phyloP scores from a whole-genome alignment of 1,284 basidiomycete species.

The Cutaneotrichosporon curvatum region DNA sequence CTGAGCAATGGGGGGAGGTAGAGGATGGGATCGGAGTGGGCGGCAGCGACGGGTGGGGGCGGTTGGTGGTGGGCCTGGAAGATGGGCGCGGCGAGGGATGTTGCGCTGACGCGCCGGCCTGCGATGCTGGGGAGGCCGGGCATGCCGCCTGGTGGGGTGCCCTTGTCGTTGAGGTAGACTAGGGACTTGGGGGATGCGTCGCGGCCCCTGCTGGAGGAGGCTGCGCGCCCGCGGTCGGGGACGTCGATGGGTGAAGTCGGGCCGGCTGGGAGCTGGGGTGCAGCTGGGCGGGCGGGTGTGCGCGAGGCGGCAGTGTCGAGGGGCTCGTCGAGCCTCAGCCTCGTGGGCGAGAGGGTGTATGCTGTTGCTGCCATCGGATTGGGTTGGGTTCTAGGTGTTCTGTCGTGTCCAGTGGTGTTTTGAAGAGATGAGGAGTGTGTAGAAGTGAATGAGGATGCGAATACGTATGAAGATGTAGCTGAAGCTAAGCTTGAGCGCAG shows the following conservation, averaged over 20 bases:
- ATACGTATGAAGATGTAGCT: too few relatives aligned
- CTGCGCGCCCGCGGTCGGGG: not conserved
- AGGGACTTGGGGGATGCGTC: slow-evolving; percentile 16
- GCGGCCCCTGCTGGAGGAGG: slow-evolving; percentile 9
- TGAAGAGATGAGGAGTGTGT: too few relatives aligned
- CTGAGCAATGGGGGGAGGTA: slow-evolving; percentile 75
- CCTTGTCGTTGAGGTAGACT: slow-evolving; percentile 11
- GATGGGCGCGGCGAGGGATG: slow-evolving; percentile 10
- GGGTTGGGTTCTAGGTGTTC: too few relatives aligned
- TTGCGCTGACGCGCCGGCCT: slow-evolving; percentile 10
- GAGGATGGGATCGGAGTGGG: slow-evolving; percentile 53
- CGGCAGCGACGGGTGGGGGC: slow-evolving; percentile 52
- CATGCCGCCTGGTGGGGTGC: slow-evolving; percentile 5
- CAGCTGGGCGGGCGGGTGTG: not conserved
- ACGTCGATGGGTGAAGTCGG: not conserved
- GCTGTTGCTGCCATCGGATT: too few relatives aligned
- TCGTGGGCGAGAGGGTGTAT: too few relatives aligned
- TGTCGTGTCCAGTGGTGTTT: too few relatives aligned
- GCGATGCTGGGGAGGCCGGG: slow-evolving; percentile 9
- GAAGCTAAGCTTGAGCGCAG: too few relatives aligned
- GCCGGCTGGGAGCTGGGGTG: too few relatives aligned
- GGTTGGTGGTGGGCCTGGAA: slow-evolving; percentile 50
- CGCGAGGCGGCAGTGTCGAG: not conserved
- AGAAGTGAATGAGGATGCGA: too few relatives aligned
- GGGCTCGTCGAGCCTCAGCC: not conserved